Evolutionary conservation across 371 early-diverging fungal species (phyloP).

Genomic region (Entomophthora muscae): DNA sequence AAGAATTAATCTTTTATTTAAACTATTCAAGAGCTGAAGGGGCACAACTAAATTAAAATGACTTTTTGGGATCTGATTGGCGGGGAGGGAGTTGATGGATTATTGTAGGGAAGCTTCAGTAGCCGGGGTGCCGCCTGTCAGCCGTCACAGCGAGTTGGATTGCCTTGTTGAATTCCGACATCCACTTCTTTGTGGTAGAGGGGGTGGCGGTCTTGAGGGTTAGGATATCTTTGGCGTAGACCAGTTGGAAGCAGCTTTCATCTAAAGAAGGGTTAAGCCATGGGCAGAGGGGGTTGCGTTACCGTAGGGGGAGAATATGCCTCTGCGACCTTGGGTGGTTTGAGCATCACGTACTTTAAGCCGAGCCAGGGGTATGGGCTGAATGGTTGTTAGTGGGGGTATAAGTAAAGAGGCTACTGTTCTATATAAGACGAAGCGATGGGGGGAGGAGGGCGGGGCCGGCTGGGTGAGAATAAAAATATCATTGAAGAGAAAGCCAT

Average conservation of each 20-base stretch:
- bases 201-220: background rate
- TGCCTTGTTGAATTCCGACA: conserved; percentile 3
- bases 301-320: conserved; percentile 7
- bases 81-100: too few species aligned
- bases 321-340: conserved; percentile 1
- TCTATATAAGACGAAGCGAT: background rate
- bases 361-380: conserved; percentile 4
- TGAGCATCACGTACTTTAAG: conserved; percentile 4
- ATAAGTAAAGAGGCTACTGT: background rate
- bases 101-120: too few species aligned
- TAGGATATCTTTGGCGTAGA: conserved; percentile 1
- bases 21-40: too few species aligned
- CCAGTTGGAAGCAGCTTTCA: conserved; percentile 7
- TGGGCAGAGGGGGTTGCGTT: background rate
- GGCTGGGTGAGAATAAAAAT: conserved; percentile 36
- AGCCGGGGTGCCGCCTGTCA: background rate
- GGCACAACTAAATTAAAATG: too few species aligned
- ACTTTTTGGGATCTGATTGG: too few species aligned
- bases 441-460: background rate
- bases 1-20: too few species aligned
- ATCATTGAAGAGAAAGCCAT: conserved; percentile 78
- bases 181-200: conserved; percentile 7
- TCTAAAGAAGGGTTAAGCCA: background rate
- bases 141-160: background rate
- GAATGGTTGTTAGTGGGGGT: background rate